phyloP scores from a whole-genome alignment of 2,329 filamentous ascomycete species.

The Pseudogymnoascus sp. region DNA sequence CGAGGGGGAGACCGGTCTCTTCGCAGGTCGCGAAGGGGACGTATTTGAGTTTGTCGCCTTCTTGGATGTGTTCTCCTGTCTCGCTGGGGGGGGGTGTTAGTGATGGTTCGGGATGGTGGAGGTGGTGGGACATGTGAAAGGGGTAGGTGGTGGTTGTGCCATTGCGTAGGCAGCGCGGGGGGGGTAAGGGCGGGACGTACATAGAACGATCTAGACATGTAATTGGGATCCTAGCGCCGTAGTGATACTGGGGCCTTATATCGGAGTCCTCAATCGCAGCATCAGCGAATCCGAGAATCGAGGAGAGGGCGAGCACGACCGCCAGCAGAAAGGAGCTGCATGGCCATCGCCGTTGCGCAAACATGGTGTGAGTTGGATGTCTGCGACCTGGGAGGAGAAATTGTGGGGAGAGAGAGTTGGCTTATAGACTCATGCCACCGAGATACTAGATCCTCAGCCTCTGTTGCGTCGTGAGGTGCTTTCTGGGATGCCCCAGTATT shows the following conservation, averaged over 20 bases:
- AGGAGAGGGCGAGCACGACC: constrained; percentile 9
- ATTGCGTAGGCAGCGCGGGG: neutral
- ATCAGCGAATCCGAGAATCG: neutral
- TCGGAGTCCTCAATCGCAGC: neutral
- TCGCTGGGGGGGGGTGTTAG: constrained; percentile 49
- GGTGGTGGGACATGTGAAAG: neutral
- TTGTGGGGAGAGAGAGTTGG: neutral
- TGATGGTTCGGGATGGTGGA: neutral
- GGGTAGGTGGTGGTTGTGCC: neutral
- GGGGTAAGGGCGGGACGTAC: constrained; percentile 41
- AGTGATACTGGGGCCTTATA: constrained; percentile 49
- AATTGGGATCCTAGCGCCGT: constrained; percentile 59
- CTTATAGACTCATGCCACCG: neutral
- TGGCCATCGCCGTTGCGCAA: neutral
- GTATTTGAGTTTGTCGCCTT: constrained; percentile 80
- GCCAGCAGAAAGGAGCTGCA: constrained; percentile 6
- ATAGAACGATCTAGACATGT: constrained; percentile 68
- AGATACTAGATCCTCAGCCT: neutral
- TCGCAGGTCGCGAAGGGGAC: constrained; percentile 85
- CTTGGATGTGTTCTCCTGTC: constrained; percentile 82
- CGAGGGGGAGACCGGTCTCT: constrained; percentile 74
- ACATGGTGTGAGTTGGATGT: neutral
- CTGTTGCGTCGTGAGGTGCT: neutral
- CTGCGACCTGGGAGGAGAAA: neutral
- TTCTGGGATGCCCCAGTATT: neutral